Evolutionary conservation across 306 rosid species (phyloP), one percentile per base, ranked within the genome.

Genomic region (Cucurbita ficifolia): DNA sequence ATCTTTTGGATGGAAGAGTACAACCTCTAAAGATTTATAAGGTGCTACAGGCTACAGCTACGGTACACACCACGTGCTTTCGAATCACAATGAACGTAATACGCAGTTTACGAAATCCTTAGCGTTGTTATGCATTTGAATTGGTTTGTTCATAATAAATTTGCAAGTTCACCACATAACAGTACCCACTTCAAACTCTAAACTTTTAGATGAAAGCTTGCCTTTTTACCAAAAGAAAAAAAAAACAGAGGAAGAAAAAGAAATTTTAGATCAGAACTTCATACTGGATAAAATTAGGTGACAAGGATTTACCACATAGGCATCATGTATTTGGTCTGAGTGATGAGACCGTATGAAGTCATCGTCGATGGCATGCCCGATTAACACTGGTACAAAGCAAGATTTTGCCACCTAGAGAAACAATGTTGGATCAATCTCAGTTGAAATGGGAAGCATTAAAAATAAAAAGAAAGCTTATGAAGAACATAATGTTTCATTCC

Each of bases 321-420:
- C 95, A 39, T 88, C 92, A 70, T 76, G 86, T 82, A 95, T 89
- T 73, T 83, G 88, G 83, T 91, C 96, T 4, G 99, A 85, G 81
- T 95, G 99, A 83, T 86, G 97, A 70, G 99, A 97, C 10, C 73
- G 91, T 76, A 95, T 91, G 75, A 95, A 91, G 87, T 91, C 99
- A 79, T 95, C 99, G 35, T 95, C 97, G 77, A 82, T 82, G 78
- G 90, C 99, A 76, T 95, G 99, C 54, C 99, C 99, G 43, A 95
- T 51, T 74, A 89, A 79, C 76, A 84, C 87, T 36, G 99, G 97
- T 78, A 88, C 92, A 50, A 87, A 91, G 82, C 97, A 89, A 76
- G 96, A 84, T 77, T 85, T 88, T 76, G 99, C 97, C 65, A 85
- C 97, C 99, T 95, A 79, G 62, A 56, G 56, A 59, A 29, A 49